Evolutionary conservation across 768 basidiomycete genomes (phyloP).

Genomic region (Steccherinum ochraceum): DNA sequence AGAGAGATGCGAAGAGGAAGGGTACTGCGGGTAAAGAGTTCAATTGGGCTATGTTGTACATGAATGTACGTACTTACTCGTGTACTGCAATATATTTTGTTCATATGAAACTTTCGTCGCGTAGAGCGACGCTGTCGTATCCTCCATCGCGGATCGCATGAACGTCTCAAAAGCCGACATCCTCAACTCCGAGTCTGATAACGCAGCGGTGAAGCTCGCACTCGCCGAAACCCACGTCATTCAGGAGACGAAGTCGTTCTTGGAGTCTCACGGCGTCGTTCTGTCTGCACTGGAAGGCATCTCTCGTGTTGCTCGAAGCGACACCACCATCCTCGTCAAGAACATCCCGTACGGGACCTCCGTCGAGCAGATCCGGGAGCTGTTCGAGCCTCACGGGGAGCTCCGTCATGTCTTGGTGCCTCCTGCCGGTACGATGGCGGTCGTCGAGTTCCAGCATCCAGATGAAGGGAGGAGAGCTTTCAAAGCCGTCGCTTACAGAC

Average conservation of each 20-base stretch:
- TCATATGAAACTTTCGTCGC: slow-evolving; percentile 9
- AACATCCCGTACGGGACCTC: slow-evolving; percentile 94
- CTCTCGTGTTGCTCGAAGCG: slow-evolving; percentile 43
- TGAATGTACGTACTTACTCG: slow-evolving; percentile 74
- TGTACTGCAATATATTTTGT: slow-evolving; percentile 19
- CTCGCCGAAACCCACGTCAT: slow-evolving; percentile 96
- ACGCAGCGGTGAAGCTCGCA: slow-evolving; percentile 89
- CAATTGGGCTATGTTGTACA: slow-evolving; percentile 92
- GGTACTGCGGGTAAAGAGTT: slow-evolving; percentile 69
- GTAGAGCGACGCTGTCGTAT: slow-evolving; percentile 92
- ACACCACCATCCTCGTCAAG: slow-evolving; percentile 86
- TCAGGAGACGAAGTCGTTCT: slow-evolving; percentile 86
- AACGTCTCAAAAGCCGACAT: slow-evolving; percentile 83
- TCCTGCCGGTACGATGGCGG: slow-evolving; percentile 88
- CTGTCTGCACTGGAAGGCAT: slow-evolving; percentile 47
- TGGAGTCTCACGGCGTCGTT: slow-evolving; percentile 71
- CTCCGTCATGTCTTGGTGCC: slow-evolving; percentile 74
- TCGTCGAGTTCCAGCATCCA: slow-evolving; percentile 77
- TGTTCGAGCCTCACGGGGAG: slow-evolving; percentile 74
- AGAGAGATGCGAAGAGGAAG: slow-evolving; percentile 53
- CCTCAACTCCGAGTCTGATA: slow-evolving; percentile 74
- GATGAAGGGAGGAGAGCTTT: slow-evolving; percentile 73
- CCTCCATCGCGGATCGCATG: slow-evolving; percentile 86
- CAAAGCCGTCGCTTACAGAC: slow-evolving; percentile 76
- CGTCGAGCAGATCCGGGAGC: slow-evolving; percentile 61